Evolutionary conservation across 2,329 filamentous ascomycete species (phyloP), one percentile per base, ranked within the genome.

Genomic region (Colletotrichum tropicicola): DNA sequence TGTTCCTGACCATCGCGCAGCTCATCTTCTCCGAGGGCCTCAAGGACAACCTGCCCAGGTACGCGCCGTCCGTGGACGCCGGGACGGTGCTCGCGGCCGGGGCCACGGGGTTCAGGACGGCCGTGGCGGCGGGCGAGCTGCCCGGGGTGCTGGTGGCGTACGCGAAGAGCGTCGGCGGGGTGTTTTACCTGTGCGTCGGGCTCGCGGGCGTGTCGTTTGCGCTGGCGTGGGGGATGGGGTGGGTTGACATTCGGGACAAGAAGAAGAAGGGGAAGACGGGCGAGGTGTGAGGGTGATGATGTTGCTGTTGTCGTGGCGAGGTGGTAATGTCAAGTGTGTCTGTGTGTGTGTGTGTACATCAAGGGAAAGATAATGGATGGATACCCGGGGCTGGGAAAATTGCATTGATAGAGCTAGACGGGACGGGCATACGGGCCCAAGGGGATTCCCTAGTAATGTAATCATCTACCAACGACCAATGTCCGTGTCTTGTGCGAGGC

Each of bases 171-270:
- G 70, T 80, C 1, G 65, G 69, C 23, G 62, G 67, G 4, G 72
- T 72, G 1, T 76, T 77, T 49, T 72, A 74, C 35, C 68, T 72
- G 21, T 73, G 74, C 5, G 72, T 75, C 1, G 78, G 72, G 0
- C 54, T 76, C n/a, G 72, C 73, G 3, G 71, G 66, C 10, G 65
- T 54, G 3, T 69, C 71, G 35, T 77, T 83, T 21, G 23, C 79
- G 1, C 70, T 76, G 2, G 71, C 75, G 0, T 80, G 78, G 69
- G 83, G 81, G 0, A 77, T 85, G 69, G 83, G 83, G 0, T 84
- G 80, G 76, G 77, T 77, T 10, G 79, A 81, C 67, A 74, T 84
- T 35, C 77, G 81, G 32, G n/a, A n/a, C n/a, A 78, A 80, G 68
- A 77, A 75, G 68, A 59, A 68, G 47, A 5, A 9, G 2, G 44